Percentiles rank a stretch among this genome's conserved stretches.
These are phyloP conservation scores for Ascochyta lentis DNA, from an alignment of 2,329 filamentous ascomycete species.

Conservation along the genomic window DNA sequence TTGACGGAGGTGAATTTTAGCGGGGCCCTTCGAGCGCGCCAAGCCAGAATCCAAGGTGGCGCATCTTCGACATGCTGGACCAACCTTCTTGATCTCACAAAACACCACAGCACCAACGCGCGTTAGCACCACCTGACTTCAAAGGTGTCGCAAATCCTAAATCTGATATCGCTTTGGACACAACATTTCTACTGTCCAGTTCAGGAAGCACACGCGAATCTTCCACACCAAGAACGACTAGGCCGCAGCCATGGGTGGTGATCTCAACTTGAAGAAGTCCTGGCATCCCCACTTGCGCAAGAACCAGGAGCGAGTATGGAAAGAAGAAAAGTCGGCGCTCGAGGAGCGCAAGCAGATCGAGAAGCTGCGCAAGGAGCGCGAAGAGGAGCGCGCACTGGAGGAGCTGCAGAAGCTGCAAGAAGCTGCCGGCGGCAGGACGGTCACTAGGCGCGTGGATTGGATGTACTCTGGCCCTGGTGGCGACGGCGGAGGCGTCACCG, in stretches of 20 bases:
- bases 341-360: slow-evolving; percentile 95
- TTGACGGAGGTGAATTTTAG: slow-evolving; percentile 35
- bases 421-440: slow-evolving; percentile 81
- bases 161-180: neutral
- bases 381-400: slow-evolving; percentile 90
- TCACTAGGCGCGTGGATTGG: slow-evolving; percentile 89
- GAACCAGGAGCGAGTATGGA: slow-evolving; percentile 90
- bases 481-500: slow-evolving; percentile 69
- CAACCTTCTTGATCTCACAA: slow-evolving; percentile 11
- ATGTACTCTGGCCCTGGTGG: slow-evolving; percentile 91
- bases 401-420: slow-evolving; percentile 91
- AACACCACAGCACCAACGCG: neutral
- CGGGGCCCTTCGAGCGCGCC: slow-evolving; percentile 23
- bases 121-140: no score
- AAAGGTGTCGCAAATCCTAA: neutral
- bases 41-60: slow-evolving; percentile 14
- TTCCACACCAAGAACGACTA: slow-evolving; percentile 9
- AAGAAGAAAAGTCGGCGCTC: slow-evolving; percentile 89
- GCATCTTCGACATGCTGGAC: slow-evolving; percentile 1
- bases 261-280: slow-evolving; percentile 90
- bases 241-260: slow-evolving; percentile 78
- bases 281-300: slow-evolving; percentile 88
- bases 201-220: no score
- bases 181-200: no score
- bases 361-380: slow-evolving; percentile 88